phyloP scores from a whole-genome alignment of 225 moss, liverwort and hornwort genomes.

The Marchantia polymorpha region DNA sequence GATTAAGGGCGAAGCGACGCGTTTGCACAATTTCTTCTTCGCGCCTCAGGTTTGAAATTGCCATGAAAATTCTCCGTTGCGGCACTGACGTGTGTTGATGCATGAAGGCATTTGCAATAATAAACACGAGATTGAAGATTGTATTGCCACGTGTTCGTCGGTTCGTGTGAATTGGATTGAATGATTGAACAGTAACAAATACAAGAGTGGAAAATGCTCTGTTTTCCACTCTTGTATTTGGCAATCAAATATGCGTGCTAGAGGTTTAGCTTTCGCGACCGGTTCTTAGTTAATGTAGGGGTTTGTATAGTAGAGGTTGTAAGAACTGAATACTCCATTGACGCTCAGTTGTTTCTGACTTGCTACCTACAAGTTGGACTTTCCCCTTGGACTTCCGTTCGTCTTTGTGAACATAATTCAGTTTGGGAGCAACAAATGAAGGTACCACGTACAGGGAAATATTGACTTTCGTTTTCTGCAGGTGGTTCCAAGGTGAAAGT shows the following conservation, averaged over 20 bases:
- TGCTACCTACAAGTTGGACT: not conserved
- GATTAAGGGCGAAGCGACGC: constrained; percentile 19
- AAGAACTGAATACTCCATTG: no score
- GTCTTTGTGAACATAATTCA: not conserved
- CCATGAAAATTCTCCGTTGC: not conserved
- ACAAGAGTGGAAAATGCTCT: no score
- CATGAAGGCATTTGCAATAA: not conserved
- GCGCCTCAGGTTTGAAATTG: constrained; percentile 34
- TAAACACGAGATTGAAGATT: not conserved
- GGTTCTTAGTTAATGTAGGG: not conserved
- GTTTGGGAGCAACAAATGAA: not conserved
- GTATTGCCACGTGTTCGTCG: not conserved
- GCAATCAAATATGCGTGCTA: not conserved
- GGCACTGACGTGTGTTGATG: not conserved
- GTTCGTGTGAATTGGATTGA: not conserved
- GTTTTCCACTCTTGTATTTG: not conserved
- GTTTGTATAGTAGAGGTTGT: not conserved
- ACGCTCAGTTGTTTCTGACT: not conserved
- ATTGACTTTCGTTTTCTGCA: constrained; percentile 26
- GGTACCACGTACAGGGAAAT: not conserved
- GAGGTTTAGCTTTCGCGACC: not conserved
- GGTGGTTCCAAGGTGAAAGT: constrained; percentile 74
- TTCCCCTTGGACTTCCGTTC: not conserved
- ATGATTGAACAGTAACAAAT: not conserved
- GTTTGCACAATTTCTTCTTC: constrained; percentile 33